A percentile compares a stretch with the other conserved stretches of the same genome.
Evolutionary conservation across 2,329 filamentous ascomycete genomes (phyloP).

Genomic region (Trichoderma pleuroti): DNA sequence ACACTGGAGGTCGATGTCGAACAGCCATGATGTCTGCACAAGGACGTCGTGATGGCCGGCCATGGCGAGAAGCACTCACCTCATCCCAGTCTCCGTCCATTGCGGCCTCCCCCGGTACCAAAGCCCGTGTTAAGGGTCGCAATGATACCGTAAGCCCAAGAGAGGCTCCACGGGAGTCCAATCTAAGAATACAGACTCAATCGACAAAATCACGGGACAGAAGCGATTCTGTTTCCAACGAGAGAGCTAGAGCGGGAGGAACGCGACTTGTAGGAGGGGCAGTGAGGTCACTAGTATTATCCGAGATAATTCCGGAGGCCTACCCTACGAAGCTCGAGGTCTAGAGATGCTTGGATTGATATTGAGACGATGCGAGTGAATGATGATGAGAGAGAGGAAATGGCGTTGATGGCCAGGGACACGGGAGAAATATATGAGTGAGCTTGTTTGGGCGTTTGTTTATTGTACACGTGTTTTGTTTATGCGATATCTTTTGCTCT

Average conservation of each 20-base stretch:
- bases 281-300: constrained; percentile 19
- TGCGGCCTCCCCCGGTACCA: constrained; percentile 38
- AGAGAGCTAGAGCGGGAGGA: constrained; percentile 5
- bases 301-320: constrained; percentile 15
- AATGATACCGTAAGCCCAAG: constrained; percentile 13
- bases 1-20: background rate
- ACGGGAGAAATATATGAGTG: background rate
- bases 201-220: background rate
- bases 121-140: constrained; percentile 25
- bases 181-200: constrained; percentile 1
- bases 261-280: constrained; percentile 18
- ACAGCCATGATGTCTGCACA: background rate
- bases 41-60: background rate
- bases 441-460: background rate
- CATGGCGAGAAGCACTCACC: constrained; percentile 40
- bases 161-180: constrained; percentile 19
- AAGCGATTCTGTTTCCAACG: background rate
- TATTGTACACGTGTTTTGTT: background rate
- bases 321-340: constrained; percentile 11
- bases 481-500: background rate
- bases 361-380: background rate
- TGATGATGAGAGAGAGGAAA: background rate
- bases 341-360: background rate
- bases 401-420: background rate
- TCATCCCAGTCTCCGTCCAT: constrained; percentile 70